phyloP scores from a whole-genome alignment of 1,284 basidiomycete genomes.

The Naganishia cerealis region DNA sequence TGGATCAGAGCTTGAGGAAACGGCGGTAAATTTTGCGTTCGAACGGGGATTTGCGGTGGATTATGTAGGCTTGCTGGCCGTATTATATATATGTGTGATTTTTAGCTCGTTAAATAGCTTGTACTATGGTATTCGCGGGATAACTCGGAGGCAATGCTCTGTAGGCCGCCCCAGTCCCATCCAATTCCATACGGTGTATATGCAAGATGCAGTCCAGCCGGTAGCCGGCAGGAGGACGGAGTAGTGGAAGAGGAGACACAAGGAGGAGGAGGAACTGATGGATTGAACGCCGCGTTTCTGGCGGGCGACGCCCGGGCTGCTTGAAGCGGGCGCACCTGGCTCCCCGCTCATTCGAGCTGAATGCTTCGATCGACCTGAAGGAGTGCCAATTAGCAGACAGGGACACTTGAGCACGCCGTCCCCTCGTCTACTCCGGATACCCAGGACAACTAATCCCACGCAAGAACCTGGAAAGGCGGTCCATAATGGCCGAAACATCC shows the following conservation, averaged over 20 bases:
- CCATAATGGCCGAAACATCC: constrained; percentile 16
- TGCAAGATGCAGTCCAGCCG: no score
- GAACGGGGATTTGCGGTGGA: not conserved
- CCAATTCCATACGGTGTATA: no score
- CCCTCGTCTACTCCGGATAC: not conserved
- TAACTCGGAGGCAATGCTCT: not conserved
- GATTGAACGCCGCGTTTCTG: not conserved
- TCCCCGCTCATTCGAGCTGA: constrained; percentile 1
- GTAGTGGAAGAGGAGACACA: not conserved
- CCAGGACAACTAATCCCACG: not conserved
- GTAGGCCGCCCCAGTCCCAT: not conserved
- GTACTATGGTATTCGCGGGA: not conserved
- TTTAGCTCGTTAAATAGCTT: not conserved
- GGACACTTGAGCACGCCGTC: not conserved
- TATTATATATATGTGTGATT: not conserved
- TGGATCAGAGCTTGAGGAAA: constrained; percentile 11
- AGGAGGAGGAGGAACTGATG: not conserved
- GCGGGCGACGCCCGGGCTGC: not conserved
- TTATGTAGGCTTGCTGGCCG: not conserved
- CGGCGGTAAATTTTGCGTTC: constrained; percentile 3
- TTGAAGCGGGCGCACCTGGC: constrained; percentile 11
- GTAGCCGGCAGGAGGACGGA: not conserved
- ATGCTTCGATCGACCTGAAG: not conserved
- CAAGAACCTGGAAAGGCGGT: not conserved
- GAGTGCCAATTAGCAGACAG: no score